These are phyloP conservation scores for Zygoascus sp. DNA, from an alignment of 1,139 yeast species.

Conservation along the genomic window DNA sequence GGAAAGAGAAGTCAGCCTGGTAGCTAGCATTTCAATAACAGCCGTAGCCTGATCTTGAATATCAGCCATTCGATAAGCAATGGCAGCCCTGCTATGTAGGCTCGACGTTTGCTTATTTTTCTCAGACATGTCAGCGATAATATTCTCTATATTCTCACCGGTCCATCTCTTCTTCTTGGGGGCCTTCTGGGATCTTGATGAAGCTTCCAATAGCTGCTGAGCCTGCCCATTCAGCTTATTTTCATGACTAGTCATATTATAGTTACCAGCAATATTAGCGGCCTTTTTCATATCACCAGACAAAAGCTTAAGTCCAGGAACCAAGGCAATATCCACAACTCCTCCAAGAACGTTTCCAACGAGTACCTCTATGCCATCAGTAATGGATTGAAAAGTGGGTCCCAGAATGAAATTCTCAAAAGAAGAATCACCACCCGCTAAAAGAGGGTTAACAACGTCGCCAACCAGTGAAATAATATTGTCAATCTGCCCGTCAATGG, in stretches of 20 bases:
- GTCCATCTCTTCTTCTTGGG: not conserved
- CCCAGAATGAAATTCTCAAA: slow-evolving; percentile 27
- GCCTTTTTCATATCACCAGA: slow-evolving; percentile 23
- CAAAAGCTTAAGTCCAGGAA: slow-evolving; percentile 22
- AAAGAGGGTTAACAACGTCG: slow-evolving; percentile 26
- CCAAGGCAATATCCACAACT: slow-evolving; percentile 21
- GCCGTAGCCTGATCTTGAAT: slow-evolving; percentile 35
- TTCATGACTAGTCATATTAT: slow-evolving; percentile 15
- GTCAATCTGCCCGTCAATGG: slow-evolving; percentile 35
- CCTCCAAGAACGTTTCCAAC: slow-evolving; percentile 31
- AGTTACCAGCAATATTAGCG: slow-evolving; percentile 20
- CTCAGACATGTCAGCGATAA: slow-evolving; percentile 19
- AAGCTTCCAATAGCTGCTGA: slow-evolving; percentile 14
- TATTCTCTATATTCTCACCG: slow-evolving; percentile 16
- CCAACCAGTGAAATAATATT: slow-evolving; percentile 27
- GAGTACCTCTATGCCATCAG: slow-evolving; percentile 33
- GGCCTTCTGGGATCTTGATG: slow-evolving; percentile 8
- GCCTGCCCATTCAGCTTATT: slow-evolving; percentile 12
- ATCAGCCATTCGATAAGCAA: slow-evolving; percentile 30
- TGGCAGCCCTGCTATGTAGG: slow-evolving; percentile 26
- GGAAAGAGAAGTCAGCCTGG: slow-evolving; percentile 27
- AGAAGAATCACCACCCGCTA: slow-evolving; percentile 27
- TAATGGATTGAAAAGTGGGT: slow-evolving; percentile 32
- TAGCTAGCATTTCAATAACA: slow-evolving; percentile 26
- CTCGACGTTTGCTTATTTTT: slow-evolving; percentile 17